Evolutionary conservation across 2,329 filamentous ascomycete species (phyloP), one percentile per base, ranked within the genome.

Genomic region (Claviceps sp.): DNA sequence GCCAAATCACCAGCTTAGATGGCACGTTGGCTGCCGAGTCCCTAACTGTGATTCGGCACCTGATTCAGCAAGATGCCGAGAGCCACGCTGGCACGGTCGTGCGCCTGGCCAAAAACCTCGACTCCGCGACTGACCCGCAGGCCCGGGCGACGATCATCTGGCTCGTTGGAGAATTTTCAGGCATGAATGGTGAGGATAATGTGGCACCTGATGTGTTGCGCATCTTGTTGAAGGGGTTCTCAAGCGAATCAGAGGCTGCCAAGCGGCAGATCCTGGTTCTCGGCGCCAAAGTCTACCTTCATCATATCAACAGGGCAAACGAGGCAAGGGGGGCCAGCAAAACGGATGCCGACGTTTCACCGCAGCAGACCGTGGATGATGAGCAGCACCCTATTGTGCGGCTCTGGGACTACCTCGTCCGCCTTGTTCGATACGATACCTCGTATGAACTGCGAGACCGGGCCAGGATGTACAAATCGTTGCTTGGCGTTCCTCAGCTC

Each of bases 361-460:
- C 61, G 0, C 53, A 64, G 20, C 67, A 69, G 11, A 55, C 30
- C 3, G 30, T 11, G 22, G 11, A 16, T 4, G 7, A 42, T 63
- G 1, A 62, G 70, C 48, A 57, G 5, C 84, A 95, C 59, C 80
- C 85, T 0, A 83, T 95, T 50, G 79, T 81, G 34, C 75, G 82
- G 2, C 73, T 98, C 1, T 98, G 89, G 83, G 79, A 85, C 34
- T 95, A 98, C 61, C 80, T 87, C 22, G 75, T 95, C 30, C 77
- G 91, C 1, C 79, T 98, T 1, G 87, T 87, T 37, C 82, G 93
- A 55, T 98, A 97, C 66, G 93, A 97, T 61, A 88, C 84, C 0
- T 96, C 90, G 1, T 98, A 95, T 67, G 90, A 97, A 63, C 80
- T 98, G 3, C 88, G 93, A 57, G 93, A 97, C 64, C 85, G 93